Conservation (phyloP, 805 yeast species). For the Scheffersomyces coipomensis region DNA sequence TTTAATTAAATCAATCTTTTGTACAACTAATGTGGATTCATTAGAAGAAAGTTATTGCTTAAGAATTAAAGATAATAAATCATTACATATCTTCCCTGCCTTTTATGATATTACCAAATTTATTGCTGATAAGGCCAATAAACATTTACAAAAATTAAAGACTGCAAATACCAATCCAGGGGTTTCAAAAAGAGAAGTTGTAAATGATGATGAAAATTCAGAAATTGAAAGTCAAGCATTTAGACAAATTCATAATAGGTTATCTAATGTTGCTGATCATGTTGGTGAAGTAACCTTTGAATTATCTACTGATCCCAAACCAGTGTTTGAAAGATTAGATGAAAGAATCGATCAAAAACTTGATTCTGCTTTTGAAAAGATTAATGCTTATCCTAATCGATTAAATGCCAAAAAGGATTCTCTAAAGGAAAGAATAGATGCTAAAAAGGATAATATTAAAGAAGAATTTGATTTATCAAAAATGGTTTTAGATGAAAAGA, state of each 20-base stretch:
- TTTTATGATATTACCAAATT: conserved; percentile 8
- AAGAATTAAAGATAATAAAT: conserved; percentile 28
- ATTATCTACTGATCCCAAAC: conserved; percentile 18
- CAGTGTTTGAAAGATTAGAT: conserved; percentile 15
- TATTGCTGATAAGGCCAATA: background rate
- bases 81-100: conserved; percentile 23
- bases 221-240: conserved; percentile 18
- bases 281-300: conserved; percentile 17
- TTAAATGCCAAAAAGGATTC: conserved; percentile 6
- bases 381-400: background rate
- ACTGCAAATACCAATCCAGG: too few species aligned
- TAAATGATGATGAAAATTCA: background rate
- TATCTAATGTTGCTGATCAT: conserved; percentile 9
- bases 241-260: conserved; percentile 17
- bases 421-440: conserved; percentile 11
- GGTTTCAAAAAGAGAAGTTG: background rate
- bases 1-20: conserved; percentile 42
- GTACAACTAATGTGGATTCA: conserved; percentile 29
- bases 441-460: conserved; percentile 8
- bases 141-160: background rate
- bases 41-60: conserved; percentile 36
- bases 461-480: conserved; percentile 8
- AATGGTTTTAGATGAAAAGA: conserved; percentile 6
- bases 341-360: conserved; percentile 15
- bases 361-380: conserved; percentile 4